Conservation (phyloP, 495 filamentous ascomycete species). For the Parathielavia appendiculata region DNA sequence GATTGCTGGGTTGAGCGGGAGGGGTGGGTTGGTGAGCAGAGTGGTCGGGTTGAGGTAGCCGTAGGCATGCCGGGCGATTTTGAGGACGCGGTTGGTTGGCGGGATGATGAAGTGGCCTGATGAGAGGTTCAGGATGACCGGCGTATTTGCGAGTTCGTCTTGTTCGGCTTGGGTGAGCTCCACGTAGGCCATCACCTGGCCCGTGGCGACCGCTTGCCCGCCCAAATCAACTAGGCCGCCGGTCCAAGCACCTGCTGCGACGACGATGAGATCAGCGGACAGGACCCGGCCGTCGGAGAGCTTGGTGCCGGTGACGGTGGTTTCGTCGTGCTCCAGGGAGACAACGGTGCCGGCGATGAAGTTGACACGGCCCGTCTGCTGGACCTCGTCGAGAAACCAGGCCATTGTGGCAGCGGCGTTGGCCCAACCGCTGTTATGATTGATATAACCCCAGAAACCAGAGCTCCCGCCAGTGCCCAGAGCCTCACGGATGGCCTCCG, state of each 20-base stretch:
- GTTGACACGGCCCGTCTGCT: constrained; percentile 53
- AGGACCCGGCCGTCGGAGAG: constrained; percentile 51
- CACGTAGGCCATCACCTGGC: constrained; percentile 76
- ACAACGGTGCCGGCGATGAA: constrained; percentile 61
- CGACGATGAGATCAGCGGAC: constrained; percentile 64
- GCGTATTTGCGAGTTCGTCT: constrained; percentile 55
- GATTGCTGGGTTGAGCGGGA: constrained; percentile 32
- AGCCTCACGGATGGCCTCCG: constrained; percentile 47
- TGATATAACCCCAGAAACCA: constrained; percentile 73
- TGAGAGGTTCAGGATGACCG: constrained; percentile 71
- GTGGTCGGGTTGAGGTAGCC: constrained; percentile 72
- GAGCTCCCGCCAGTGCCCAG: constrained; percentile 46
- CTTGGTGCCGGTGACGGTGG: constrained; percentile 47
- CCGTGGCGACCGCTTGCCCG: constrained; percentile 70
- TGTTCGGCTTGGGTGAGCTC: constrained; percentile 64
- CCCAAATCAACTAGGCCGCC: constrained; percentile 67
- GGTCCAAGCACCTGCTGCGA: constrained; percentile 87
- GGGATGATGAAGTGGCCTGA: constrained; percentile 82
- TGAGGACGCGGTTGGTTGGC: constrained; percentile 63
- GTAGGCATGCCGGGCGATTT: constrained; percentile 75
- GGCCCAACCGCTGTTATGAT: constrained; percentile 75
- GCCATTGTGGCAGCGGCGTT: constrained; percentile 70
- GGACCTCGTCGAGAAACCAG: constrained; percentile 51
- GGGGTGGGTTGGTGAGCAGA: constrained; percentile 37
- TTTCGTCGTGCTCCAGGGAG: constrained; percentile 44